Evolutionary conservation across 2,329 filamentous ascomycete species (phyloP).

Genomic region (Fusarium aywerte): DNA sequence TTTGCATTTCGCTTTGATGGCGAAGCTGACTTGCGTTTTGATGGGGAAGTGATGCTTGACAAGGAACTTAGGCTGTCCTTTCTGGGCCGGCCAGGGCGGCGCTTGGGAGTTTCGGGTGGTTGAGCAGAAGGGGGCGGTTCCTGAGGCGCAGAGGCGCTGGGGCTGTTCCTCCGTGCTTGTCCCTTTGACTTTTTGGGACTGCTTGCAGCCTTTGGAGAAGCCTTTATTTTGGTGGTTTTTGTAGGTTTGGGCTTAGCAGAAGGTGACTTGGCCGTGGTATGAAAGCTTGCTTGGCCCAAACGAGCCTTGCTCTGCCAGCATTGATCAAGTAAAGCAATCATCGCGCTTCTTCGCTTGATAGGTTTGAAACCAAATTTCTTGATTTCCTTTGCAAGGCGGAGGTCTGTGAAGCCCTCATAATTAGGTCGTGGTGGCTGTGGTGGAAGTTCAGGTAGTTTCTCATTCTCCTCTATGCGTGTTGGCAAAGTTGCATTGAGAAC

Average conservation of each 20-base stretch:
- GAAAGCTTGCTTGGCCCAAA: constrained; percentile 24
- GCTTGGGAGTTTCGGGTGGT: constrained; percentile 50
- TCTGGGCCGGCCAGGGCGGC: constrained; percentile 55
- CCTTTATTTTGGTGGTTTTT: constrained; percentile 33
- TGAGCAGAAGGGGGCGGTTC: constrained; percentile 53
- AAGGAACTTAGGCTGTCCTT: constrained; percentile 47
- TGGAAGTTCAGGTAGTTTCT: background rate
- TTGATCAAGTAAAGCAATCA: constrained; percentile 75
- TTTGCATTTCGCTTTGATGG: constrained; percentile 21
- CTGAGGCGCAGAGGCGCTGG: constrained; percentile 40
- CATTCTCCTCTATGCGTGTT: background rate
- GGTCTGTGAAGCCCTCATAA: constrained; percentile 70
- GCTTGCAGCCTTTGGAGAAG: constrained; percentile 5
- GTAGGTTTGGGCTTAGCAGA: constrained; percentile 21
- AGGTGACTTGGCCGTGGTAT: constrained; percentile 36
- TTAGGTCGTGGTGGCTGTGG: constrained; percentile 57
- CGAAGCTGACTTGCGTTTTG: constrained; percentile 15
- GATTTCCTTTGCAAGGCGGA: constrained; percentile 71
- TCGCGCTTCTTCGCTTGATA: constrained; percentile 72
- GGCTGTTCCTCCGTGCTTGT: constrained; percentile 49
- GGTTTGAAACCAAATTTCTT: constrained; percentile 77
- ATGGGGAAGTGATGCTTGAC: background rate
- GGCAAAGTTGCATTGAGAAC: background rate
- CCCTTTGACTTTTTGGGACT: constrained; percentile 48
- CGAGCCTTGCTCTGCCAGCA: constrained; percentile 74